Conservation (phyloP, 2,329 filamentous ascomycete genomes). For the Trichoderma citrinoviride region DNA sequence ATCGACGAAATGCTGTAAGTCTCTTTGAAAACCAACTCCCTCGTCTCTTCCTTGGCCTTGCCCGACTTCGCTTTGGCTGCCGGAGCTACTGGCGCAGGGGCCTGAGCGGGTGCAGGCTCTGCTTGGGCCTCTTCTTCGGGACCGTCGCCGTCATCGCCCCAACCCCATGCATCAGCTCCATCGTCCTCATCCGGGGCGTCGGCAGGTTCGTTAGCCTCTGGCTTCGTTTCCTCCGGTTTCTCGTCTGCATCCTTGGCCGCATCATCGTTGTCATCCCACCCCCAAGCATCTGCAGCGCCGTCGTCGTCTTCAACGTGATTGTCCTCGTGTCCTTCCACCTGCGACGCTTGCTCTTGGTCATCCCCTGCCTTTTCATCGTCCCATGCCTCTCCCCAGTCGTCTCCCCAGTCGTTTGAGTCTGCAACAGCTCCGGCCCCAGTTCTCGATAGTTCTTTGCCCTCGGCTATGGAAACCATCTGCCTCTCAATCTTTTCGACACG, state of each 20-base stretch:
- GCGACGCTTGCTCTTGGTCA: slow-evolving; percentile 27
- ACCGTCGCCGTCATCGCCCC: slow-evolving; percentile 65
- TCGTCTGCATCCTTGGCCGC: slow-evolving; percentile 23
- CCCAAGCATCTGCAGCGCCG: slow-evolving; percentile 48
- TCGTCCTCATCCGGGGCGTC: slow-evolving; percentile 37
- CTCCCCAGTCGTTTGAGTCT: slow-evolving; percentile 63
- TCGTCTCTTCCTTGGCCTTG: slow-evolving; percentile 37
- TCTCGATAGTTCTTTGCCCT: slow-evolving; percentile 63
- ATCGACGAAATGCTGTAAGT: slow-evolving; percentile 86
- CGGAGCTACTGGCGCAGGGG: slow-evolving; percentile 5
- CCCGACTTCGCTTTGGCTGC: slow-evolving; percentile 11
- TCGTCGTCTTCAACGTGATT: slow-evolving; percentile 76
- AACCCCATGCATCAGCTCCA: slow-evolving; percentile 73
- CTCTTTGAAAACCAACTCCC: slow-evolving; percentile 77
- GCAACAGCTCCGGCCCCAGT: slow-evolving; percentile 47
- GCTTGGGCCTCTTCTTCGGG: slow-evolving; percentile 27
- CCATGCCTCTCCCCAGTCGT: slow-evolving; percentile 80
- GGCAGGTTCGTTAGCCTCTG: background rate
- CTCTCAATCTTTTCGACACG: slow-evolving; percentile 82
- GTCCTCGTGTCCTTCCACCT: slow-evolving; percentile 21
- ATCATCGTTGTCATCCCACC: slow-evolving; percentile 68
- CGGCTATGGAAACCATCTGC: slow-evolving; percentile 66
- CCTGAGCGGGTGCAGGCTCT: too few relatives aligned
- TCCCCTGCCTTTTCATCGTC: slow-evolving; percentile 60
- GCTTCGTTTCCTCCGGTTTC: slow-evolving; percentile 21